Evolutionary conservation across 331 rosid species (phyloP).

Genomic region (Pyrus hybrid): DNA sequence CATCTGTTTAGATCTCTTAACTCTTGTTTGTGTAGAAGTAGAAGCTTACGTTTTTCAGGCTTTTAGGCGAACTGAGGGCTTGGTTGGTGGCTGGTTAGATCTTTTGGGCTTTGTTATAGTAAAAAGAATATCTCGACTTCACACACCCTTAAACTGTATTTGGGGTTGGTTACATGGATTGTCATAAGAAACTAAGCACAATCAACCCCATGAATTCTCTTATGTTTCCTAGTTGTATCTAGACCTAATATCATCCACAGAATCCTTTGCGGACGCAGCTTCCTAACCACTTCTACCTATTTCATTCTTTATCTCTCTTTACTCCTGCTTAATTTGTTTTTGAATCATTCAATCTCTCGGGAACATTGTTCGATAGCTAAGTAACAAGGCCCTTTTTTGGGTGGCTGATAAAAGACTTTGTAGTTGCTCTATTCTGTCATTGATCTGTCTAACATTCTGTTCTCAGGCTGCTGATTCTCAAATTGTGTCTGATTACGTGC

Average conservation of each 20-base stretch:
- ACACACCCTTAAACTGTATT: background rate
- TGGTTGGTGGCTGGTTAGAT: background rate
- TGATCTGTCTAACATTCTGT: background rate
- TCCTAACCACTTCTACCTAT: background rate
- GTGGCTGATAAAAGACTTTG: background rate
- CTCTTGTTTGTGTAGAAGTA: background rate
- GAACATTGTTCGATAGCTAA: background rate
- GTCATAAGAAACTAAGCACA: background rate
- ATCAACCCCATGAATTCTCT: background rate
- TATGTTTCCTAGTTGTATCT: background rate
- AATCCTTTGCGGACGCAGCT: background rate
- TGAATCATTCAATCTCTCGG: background rate
- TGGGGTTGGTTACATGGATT: background rate
- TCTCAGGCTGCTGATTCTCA: conserved; percentile 90
- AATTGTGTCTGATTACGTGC: conserved; percentile 76
- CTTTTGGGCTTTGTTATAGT: background rate
- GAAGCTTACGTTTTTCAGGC: background rate
- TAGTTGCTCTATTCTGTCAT: background rate
- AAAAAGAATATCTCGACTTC: background rate
- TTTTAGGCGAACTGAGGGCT: background rate
- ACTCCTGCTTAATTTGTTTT: background rate
- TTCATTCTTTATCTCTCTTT: background rate
- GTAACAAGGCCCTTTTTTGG: background rate
- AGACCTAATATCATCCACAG: background rate
- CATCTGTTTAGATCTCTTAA: background rate